Conservation (phyloP, 345 rosid species). For the Syzygium aqueum region DNA sequence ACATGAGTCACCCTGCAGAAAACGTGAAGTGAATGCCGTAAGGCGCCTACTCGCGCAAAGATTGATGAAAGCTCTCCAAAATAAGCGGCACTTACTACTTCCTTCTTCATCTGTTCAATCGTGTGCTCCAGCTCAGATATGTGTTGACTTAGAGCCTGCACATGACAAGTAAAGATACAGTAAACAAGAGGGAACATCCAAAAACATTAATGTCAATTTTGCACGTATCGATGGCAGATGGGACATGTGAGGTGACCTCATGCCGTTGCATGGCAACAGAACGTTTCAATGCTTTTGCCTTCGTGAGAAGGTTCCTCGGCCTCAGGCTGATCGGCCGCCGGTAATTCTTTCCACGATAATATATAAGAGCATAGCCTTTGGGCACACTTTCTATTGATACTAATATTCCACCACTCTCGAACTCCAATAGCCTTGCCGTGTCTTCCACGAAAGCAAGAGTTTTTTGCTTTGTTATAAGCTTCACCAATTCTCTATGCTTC, state of each 20-base stretch:
- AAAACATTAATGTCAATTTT: not conserved
- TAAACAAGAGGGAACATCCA: not conserved
- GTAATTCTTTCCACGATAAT: conserved; percentile 94
- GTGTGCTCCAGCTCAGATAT: conserved; percentile 72
- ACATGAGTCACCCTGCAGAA: conserved; percentile 21
- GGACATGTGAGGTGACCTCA: conserved; percentile 44
- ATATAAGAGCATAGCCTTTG: conserved; percentile 89
- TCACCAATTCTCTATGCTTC: conserved; percentile 98
- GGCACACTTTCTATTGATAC: conserved; percentile 89
- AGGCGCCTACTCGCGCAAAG: not conserved
- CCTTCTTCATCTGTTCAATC: conserved; percentile 65
- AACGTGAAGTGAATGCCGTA: not conserved
- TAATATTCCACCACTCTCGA: conserved; percentile 92
- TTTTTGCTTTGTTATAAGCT: conserved; percentile 90
- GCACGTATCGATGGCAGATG: not conserved
- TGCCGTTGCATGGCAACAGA: conserved; percentile 96
- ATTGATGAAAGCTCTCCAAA: not conserved
- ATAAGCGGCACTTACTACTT: conserved; percentile 38
- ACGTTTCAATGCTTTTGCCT: conserved; percentile 93
- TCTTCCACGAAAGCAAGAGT: conserved; percentile 88
- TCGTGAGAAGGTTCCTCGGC: conserved; percentile 91
- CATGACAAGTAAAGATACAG: conserved; percentile 1
- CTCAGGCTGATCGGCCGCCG: conserved; percentile 73
- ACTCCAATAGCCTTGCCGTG: conserved; percentile 83
- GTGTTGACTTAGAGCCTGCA: conserved; percentile 95